Conservation (phyloP, 352 stramenopile genomes). For the Pythium grandisporangium region DNA sequence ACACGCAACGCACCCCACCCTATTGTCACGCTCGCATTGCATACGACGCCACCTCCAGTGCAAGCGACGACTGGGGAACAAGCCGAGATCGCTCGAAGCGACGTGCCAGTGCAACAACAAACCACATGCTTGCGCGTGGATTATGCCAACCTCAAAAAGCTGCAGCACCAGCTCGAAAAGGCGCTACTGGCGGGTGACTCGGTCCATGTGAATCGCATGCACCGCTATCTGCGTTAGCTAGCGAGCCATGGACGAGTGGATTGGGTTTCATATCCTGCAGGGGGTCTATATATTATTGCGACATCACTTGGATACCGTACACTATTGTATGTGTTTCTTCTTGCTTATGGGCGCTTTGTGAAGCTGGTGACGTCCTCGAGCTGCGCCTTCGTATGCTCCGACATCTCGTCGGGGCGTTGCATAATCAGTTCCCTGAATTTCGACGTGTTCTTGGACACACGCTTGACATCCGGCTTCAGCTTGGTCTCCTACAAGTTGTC, state of each 20-base stretch:
- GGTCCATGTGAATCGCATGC: slow-evolving; percentile 59
- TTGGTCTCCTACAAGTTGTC: slow-evolving; percentile 71
- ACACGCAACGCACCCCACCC: slow-evolving; percentile 48
- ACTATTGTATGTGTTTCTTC: background rate
- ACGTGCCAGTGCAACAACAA: no score
- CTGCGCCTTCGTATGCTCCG: slow-evolving; percentile 59
- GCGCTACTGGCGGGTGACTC: slow-evolving; percentile 65
- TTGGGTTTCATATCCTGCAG: background rate
- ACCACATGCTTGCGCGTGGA: slow-evolving; percentile 49
- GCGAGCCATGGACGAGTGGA: slow-evolving; percentile 1
- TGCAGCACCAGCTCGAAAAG: slow-evolving; percentile 55
- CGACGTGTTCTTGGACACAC: slow-evolving; percentile 49
- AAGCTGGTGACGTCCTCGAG: slow-evolving; percentile 75
- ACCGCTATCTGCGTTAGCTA: slow-evolving; percentile 55
- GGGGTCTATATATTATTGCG: no score
- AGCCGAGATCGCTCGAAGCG: slow-evolving; percentile 6
- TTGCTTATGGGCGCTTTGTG: slow-evolving; percentile 5
- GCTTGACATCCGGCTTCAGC: slow-evolving; percentile 49
- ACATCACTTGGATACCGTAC: no score
- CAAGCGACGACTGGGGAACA: no score
- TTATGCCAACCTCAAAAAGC: slow-evolving; percentile 47
- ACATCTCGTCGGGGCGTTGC: slow-evolving; percentile 27
- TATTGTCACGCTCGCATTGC: slow-evolving; percentile 57
- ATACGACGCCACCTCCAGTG: slow-evolving; percentile 17
- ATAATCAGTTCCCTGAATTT: slow-evolving; percentile 75